Evolutionary conservation across 345 rosid genomes (phyloP).

Genomic region (Eucalyptus lansdowneana): DNA sequence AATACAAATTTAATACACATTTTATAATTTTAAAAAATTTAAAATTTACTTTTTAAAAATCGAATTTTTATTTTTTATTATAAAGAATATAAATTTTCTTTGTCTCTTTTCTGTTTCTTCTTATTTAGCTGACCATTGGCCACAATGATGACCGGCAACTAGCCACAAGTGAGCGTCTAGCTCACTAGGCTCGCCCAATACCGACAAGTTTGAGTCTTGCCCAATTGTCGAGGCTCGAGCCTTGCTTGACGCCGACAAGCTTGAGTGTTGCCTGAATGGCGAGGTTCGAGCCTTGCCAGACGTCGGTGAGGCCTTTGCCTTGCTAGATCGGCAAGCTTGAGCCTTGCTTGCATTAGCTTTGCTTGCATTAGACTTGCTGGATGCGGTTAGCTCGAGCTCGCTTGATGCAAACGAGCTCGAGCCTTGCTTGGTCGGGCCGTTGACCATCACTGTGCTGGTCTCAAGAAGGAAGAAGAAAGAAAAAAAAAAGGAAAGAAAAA

Average conservation of each 20-base stretch:
- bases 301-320: no score
- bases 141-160: accelerated
- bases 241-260: accelerated
- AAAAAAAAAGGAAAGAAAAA: accelerated
- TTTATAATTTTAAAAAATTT: no score
- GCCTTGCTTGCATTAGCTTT: no score
- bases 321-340: accelerated
- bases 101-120: no score
- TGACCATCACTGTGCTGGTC: accelerated
- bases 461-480: no score
- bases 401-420: accelerated
- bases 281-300: no score
- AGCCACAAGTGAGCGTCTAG: accelerated
- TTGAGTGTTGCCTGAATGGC: accelerated
- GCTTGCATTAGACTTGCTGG: accelerated
- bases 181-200: accelerated
- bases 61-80: accelerated
- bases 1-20: no score
- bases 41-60: no score
- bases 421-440: accelerated
- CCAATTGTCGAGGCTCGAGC: accelerated
- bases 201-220: accelerated
- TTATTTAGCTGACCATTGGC: accelerated
- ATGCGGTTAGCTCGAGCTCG: accelerated
- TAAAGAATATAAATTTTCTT: no score